phyloP scores from a whole-genome alignment of 129 eudicot genomes.

The Daucus carota region DNA sequence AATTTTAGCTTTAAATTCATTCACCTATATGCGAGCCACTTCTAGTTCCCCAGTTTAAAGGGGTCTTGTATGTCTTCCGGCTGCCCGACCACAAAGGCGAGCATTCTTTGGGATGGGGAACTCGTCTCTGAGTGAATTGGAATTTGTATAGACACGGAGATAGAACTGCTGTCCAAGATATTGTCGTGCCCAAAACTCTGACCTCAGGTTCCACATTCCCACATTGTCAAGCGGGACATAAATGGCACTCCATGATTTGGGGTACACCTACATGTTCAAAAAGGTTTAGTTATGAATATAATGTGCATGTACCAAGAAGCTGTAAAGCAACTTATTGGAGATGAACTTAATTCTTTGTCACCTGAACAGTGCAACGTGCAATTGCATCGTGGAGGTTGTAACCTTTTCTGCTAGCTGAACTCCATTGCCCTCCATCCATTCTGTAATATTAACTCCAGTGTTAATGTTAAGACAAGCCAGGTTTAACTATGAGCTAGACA shows the following conservation, averaged over 20 bases:
- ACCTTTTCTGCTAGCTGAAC: constrained; percentile 48
- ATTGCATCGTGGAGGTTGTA: constrained; percentile 92
- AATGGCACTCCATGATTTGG: constrained; percentile 80
- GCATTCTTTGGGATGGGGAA: constrained; percentile 85
- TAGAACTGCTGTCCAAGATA: constrained; percentile 85
- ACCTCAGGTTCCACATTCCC: constrained; percentile 89
- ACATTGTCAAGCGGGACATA: constrained; percentile 77
- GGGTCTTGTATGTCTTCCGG: constrained; percentile 70
- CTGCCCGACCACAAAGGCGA: constrained; percentile 77
- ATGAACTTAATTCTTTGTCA: constrained; percentile 8
- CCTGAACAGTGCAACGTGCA: constrained; percentile 75
- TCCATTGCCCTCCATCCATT: constrained; percentile 98
- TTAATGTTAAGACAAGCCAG: background rate
- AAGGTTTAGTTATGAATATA: background rate
- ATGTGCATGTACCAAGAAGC: background rate
- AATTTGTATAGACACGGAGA: constrained; percentile 60
- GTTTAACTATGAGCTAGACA: background rate
- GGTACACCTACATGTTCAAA: constrained; percentile 56
- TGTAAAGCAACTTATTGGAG: background rate
- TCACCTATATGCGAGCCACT: background rate
- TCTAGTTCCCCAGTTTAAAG: constrained; percentile 24
- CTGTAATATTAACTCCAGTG: constrained; percentile 21
- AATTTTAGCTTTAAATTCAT: constrained; percentile 13
- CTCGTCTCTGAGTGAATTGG: constrained; percentile 78
- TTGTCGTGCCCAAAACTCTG: constrained; percentile 94